Base-by-base conservation (phyloP, 2,329 filamentous ascomycete genomes). In the Penicillium sp. region DNA sequence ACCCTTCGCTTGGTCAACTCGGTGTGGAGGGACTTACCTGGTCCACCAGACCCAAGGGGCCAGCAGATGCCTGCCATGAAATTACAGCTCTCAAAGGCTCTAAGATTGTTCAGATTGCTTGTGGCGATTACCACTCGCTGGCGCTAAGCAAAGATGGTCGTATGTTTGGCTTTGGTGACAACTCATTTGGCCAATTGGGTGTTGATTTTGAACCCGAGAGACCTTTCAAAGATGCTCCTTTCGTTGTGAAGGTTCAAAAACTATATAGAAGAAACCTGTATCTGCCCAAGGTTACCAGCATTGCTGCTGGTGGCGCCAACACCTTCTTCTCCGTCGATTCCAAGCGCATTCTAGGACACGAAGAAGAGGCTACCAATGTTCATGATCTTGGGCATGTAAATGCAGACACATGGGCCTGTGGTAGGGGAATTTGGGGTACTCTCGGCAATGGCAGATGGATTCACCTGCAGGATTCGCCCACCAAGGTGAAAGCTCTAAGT, bases 381-480 rank as follows among this genome's bases (percentile, higher is more conserved):
- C 71, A 71, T 25, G 78, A 79, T 48, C 68, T 85, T 1, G 83
- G 83, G 15, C 79, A 79, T 51, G 74, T 89, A 16, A 89, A 84
- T 23, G 84, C 86, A 16, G 94, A 97, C 70, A 87, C 90, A 0
- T 97, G 91, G 86, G 86, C 90, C 9, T 92, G 91, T 60, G 94
- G 94, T 15, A 86, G 89, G 61, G 94, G 94, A 5, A 91, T 97
- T 45, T 87, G 84, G 62, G 94, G 94, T 44, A 85, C 83, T 43
- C 82, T 97, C 0, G 94, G 92, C 50, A 96, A 87, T 47, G 92
- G 91, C 50, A 87, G 85, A 65, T 97, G 92, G 92, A 91, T 90
- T 27, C 94, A 97, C 73, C 81, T 93, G 0, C 92, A 96, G 64
- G 78, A 84, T 34, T 84, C 81, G 0, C 92, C 91, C 0, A 84